Conservation (phyloP, 2,329 filamentous ascomycete species). For the Claviceps digitariae region DNA sequence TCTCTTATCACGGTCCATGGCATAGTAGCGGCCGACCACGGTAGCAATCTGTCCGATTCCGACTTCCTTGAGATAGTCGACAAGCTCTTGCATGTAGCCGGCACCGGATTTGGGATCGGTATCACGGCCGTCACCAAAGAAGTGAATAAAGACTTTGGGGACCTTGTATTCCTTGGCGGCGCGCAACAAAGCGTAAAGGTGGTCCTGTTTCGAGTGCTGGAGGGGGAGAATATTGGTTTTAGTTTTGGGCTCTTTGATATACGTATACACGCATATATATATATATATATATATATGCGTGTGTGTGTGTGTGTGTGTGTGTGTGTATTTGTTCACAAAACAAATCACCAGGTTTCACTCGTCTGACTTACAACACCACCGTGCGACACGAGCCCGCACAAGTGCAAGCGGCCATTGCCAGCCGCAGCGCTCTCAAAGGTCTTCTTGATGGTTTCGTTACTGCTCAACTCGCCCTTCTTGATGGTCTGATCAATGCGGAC, state of each 20-base stretch:
- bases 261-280: too few relatives aligned
- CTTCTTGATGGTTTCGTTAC: slow-evolving; percentile 62
- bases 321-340: not conserved
- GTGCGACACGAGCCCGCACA: slow-evolving; percentile 85
- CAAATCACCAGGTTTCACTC: not conserved
- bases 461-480: slow-evolving; percentile 68
- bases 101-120: slow-evolving; percentile 92
- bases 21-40: slow-evolving; percentile 90
- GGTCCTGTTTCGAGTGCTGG: slow-evolving; percentile 84
- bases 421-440: slow-evolving; percentile 69
- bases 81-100: slow-evolving; percentile 74
- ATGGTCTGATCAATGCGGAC: slow-evolving; percentile 91
- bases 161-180: slow-evolving; percentile 81
- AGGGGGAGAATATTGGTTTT: not conserved
- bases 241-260: not conserved
- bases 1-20: slow-evolving; percentile 99
- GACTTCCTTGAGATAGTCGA: slow-evolving; percentile 70
- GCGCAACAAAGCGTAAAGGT: slow-evolving; percentile 75
- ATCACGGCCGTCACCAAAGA: slow-evolving; percentile 96
- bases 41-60: slow-evolving; percentile 81
- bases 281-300: too few relatives aligned
- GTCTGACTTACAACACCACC: slow-evolving; percentile 61
- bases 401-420: slow-evolving; percentile 82
- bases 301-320: too few relatives aligned
- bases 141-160: slow-evolving; percentile 93